Evolutionary conservation across 75 land plant species (phyloP).

Genomic region (Isoetes taiwanensis): DNA sequence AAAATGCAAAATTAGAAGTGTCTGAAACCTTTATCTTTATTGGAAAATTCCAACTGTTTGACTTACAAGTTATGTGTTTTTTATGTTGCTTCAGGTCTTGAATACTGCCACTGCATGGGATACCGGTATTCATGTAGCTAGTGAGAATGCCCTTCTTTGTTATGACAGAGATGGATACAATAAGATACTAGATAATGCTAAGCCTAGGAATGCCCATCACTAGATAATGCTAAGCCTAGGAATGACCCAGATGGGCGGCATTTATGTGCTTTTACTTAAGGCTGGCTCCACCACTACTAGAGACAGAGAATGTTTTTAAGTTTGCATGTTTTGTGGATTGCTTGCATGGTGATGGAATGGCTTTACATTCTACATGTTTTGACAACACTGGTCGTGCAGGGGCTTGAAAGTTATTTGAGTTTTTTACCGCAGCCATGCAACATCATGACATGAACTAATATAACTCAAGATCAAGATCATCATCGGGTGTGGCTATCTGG

Average conservation of each 20-base stretch:
- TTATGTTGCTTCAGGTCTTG: slow-evolving; percentile 45
- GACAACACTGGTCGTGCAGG: too few species aligned
- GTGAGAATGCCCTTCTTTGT: slow-evolving; percentile 81
- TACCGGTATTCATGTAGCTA: slow-evolving; percentile 49
- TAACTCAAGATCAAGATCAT: too few species aligned
- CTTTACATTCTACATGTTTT: too few species aligned
- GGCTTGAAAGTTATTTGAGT: too few species aligned
- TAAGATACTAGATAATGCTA: slow-evolving; percentile 65
- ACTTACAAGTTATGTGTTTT: neutral
- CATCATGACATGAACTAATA: too few species aligned
- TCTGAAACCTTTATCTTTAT: too few species aligned
- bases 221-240: too few species aligned
- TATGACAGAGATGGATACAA: slow-evolving; percentile 73
- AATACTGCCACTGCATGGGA: slow-evolving; percentile 91
- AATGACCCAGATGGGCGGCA: slow-evolving; percentile 68
- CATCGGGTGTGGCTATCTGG: too few species aligned
- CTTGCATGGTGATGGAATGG: slow-evolving; percentile 90
- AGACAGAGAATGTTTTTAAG: slow-evolving; percentile 42
- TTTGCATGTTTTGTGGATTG: slow-evolving; percentile 81
- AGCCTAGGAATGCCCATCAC: too few species aligned
- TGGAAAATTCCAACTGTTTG: too few species aligned
- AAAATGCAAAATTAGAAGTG: too few species aligned
- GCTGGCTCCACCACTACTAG: slow-evolving; percentile 60
- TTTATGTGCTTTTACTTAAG: slow-evolving; percentile 72
- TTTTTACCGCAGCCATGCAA: too few species aligned